These are phyloP conservation scores for Reutealis trisperma DNA, from an alignment of 345 rosid genomes.

Conservation along the genomic window DNA sequence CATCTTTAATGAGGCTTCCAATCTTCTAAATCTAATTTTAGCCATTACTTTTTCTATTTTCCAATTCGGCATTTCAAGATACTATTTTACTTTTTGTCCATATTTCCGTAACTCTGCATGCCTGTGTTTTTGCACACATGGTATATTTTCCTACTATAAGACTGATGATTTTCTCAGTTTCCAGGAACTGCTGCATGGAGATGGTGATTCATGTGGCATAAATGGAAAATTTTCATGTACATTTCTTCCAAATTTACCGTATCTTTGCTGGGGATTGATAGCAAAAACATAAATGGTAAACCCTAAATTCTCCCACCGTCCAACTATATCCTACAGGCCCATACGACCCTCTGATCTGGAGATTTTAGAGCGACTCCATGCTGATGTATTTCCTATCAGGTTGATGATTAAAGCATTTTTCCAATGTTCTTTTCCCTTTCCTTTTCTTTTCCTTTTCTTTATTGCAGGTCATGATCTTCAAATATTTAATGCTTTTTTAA, in stretches of 20 bases:
- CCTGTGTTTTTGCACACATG: background rate
- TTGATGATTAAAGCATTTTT: conserved; percentile 10
- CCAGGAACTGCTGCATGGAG: conserved; percentile 33
- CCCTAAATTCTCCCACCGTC: conserved; percentile 44
- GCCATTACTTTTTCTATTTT: background rate
- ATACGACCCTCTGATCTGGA: conserved; percentile 73
- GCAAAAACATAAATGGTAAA: conserved; percentile 51
- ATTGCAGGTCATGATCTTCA: conserved; percentile 14
- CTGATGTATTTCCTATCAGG: conserved; percentile 86
- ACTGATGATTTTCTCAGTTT: conserved; percentile 26
- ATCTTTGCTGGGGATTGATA: conserved; percentile 50
- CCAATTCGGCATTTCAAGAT: background rate
- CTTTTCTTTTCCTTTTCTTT: background rate
- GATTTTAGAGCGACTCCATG: conserved; percentile 69
- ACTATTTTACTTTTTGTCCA: background rate
- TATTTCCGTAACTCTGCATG: background rate
- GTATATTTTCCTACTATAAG: background rate
- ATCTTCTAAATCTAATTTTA: background rate
- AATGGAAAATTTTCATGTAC: conserved; percentile 43
- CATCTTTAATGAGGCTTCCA: background rate
- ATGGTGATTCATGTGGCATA: conserved; percentile 39
- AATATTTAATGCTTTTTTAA: conserved; percentile 12
- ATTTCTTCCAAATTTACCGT: conserved; percentile 29
- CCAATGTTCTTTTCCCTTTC: background rate
- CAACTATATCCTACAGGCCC: conserved; percentile 71